A percentile compares a stretch with the other conserved stretches of the same genome.
Conservation (phyloP, 2,329 filamentous ascomycete genomes). For the Colletotrichum spinosum region DNA sequence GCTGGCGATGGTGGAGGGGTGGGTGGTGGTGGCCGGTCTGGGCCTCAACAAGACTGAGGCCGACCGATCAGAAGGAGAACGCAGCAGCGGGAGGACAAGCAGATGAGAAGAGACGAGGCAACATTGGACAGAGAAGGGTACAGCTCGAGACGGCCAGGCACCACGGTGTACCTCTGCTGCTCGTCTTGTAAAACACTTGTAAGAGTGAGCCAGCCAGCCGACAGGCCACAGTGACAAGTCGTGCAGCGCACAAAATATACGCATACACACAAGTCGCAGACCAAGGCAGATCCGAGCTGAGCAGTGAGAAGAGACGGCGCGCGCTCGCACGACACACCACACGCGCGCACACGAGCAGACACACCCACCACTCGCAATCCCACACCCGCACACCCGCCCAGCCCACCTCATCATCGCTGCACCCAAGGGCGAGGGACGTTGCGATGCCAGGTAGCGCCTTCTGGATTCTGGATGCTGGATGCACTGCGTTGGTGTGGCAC, state of each 20-base stretch:
- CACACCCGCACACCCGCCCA: constrained; percentile 17
- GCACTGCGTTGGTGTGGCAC: constrained; percentile 29
- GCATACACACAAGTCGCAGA: background rate
- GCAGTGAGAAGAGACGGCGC: too few species aligned
- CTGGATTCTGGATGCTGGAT: constrained; percentile 1
- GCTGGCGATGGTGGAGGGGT: constrained; percentile 3
- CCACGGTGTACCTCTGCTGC: constrained; percentile 30
- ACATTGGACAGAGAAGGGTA: constrained; percentile 27
- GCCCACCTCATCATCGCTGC: constrained; percentile 10
- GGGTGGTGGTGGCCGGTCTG: constrained; percentile 29
- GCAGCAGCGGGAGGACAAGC: background rate
- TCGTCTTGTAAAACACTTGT: constrained; percentile 1
- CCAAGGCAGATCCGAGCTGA: too few species aligned
- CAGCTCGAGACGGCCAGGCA: constrained; percentile 25
- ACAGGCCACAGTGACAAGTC: constrained; percentile 27
- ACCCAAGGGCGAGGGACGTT: constrained; percentile 10
- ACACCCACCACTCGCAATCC: constrained; percentile 6
- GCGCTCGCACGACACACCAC: background rate
- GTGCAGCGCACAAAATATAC: constrained; percentile 19
- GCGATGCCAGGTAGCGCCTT: constrained; percentile 14
- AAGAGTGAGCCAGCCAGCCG: constrained; percentile 22
- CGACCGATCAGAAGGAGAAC: constrained; percentile 31
- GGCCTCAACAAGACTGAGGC: constrained; percentile 29
- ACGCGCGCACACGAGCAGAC: constrained; percentile 1
- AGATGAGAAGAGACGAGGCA: constrained; percentile 23